These are phyloP conservation scores for Yamadazyma insecticola DNA, from an alignment of 805 yeast species.

Conservation along the genomic window DNA sequence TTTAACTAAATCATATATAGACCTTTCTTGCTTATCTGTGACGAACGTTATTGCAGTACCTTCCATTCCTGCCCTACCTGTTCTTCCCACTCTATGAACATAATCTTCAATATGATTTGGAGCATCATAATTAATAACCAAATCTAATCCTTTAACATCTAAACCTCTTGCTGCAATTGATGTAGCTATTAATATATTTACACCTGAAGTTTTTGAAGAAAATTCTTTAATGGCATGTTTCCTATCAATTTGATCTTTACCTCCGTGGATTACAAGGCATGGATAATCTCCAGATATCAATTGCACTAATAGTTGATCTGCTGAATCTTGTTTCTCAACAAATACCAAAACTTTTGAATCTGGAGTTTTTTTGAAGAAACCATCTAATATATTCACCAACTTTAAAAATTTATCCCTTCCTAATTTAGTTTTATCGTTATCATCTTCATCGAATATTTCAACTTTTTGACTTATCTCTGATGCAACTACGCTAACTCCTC, in stretches of 20 bases:
- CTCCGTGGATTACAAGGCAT: constrained; percentile 82
- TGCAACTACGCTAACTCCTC: constrained; percentile 76
- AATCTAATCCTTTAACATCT: constrained; percentile 79
- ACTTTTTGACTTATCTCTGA: constrained; percentile 73
- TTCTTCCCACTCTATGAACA: constrained; percentile 92
- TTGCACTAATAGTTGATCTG: constrained; percentile 63
- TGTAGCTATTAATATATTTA: constrained; percentile 77
- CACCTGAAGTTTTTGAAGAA: constrained; percentile 44
- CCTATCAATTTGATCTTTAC: constrained; percentile 82
- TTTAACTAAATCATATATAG: constrained; percentile 64
- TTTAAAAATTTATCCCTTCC: constrained; percentile 44
- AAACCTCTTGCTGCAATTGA: constrained; percentile 94
- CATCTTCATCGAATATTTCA: constrained; percentile 50
- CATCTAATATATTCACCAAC: constrained; percentile 53
- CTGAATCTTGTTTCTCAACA: constrained; percentile 82
- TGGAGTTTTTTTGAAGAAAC: constrained; percentile 23
- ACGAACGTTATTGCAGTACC: constrained; percentile 67
- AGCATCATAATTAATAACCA: constrained; percentile 70
- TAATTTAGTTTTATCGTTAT: constrained; percentile 16
- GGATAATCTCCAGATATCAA: constrained; percentile 50
- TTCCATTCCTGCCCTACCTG: constrained; percentile 82
- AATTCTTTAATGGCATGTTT: constrained; percentile 70
- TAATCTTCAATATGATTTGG: constrained; percentile 93
- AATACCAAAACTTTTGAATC: constrained; percentile 66
- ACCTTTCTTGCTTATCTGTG: constrained; percentile 53